Base-by-base conservation (phyloP, 805 yeast species). In the Cyberlindnera mycetangii region DNA sequence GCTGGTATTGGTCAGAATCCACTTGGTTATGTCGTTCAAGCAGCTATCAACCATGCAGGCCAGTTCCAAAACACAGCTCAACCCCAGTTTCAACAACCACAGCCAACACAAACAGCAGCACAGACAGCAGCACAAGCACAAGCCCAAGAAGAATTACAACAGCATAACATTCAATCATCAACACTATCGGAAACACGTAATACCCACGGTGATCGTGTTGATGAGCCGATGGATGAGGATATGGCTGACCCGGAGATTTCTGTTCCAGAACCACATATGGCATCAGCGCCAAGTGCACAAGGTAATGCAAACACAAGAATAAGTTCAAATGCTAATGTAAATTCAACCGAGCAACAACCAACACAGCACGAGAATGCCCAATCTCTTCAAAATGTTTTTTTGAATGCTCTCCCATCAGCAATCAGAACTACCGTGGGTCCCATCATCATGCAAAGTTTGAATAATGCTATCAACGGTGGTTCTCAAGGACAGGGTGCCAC, bases 381-480 rank as follows among this genome's bases (percentile, higher is more conserved):
- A 32, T 34, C 43, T 7, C 24, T 50, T 16, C 48, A 47, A 7
- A 42, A 42, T 14, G 41, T 40, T 2, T 40, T 50, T 19, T 10
- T 45, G 21, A 45, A 41, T 32, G 39, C 47, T 2, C 37, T 50
- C 5, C 54, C 54, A n/a, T 27, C 14, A 3, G 39, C 39, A 3
- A 19, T 50, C 38, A 45, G 51, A 42, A 18, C 27, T 11, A 40
- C 51, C 11, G 48, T 50, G 7, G 51, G 48, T 7, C 54, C 51
- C 7, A 37, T 47, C 27, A 31, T 50, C 5, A 22, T 41, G 18
- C 51, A 50, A 32, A 41, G 42, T 17, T 16, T 50, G n/a, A 44
- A 21, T 14, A 50, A 42, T 40, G 50, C 53, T 10, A 16, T 49
- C 9, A 47, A 39, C 42, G 47, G 48, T n/a, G 49, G 49, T 3